A percentile compares a stretch with the other conserved stretches of the same genome.
Conservation (phyloP, 495 filamentous ascomycete genomes). For the Ascodesmis nigricans region DNA sequence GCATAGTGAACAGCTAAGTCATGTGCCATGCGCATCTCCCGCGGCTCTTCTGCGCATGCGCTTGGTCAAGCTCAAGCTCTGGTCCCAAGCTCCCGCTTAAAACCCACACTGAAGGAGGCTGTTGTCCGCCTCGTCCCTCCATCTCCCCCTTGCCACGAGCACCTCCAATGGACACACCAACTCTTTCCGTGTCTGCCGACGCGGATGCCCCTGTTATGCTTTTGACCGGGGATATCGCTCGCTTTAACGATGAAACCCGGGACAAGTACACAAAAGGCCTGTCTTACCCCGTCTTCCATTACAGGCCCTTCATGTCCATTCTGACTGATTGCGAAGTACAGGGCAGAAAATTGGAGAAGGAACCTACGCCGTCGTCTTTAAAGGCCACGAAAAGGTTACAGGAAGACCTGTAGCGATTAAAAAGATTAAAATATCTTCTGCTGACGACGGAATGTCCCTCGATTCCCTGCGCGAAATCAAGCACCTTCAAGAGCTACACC, state of each 20-base stretch:
- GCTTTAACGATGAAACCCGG: slow-evolving; percentile 71
- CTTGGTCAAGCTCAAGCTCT: too few relatives aligned
- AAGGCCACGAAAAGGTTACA: slow-evolving; percentile 44
- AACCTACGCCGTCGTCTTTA: slow-evolving; percentile 89
- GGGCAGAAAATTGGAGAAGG: slow-evolving; percentile 85
- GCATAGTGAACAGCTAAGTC: too few relatives aligned
- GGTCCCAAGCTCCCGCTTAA: too few relatives aligned
- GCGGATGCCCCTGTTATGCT: too few relatives aligned
- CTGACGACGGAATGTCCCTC: slow-evolving; percentile 65
- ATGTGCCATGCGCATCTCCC: too few relatives aligned
- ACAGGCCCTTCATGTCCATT: background rate
- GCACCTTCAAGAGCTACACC: slow-evolving; percentile 78
- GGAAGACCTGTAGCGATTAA: slow-evolving; percentile 82
- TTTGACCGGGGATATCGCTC: slow-evolving; percentile 28
- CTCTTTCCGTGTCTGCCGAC: too few relatives aligned
- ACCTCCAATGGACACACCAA: too few relatives aligned
- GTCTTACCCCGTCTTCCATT: slow-evolving; percentile 3
- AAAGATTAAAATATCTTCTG: slow-evolving; percentile 62
- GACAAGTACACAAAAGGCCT: slow-evolving; percentile 74
- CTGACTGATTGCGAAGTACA: slow-evolving; percentile 20
- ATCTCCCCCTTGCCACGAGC: too few relatives aligned
- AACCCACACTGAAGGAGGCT: too few relatives aligned
- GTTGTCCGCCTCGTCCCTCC: too few relatives aligned
- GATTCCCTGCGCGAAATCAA: slow-evolving; percentile 93
- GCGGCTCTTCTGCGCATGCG: too few relatives aligned